Conservation (phyloP, 2,329 filamentous ascomycete genomes). For the Colletotrichum orchidophilum region DNA sequence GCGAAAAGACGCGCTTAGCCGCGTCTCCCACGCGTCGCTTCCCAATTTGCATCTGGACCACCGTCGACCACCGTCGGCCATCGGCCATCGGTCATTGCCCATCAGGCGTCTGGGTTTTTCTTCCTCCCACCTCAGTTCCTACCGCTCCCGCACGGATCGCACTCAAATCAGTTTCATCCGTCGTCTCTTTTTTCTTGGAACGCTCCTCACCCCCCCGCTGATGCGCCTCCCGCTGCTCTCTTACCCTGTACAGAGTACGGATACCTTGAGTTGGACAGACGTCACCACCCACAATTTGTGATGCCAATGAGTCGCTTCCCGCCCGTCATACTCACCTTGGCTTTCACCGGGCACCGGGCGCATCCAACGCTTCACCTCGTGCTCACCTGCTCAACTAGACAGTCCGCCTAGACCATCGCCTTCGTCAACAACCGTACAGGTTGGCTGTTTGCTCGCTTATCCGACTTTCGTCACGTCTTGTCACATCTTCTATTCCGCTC, state of each 20-base stretch:
- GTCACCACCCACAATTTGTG: constrained; percentile 27
- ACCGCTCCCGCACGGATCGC: constrained; percentile 17
- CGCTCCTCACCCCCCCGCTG: not conserved
- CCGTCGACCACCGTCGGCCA: too few relatives aligned
- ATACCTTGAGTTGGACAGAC: not conserved
- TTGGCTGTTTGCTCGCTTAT: not conserved
- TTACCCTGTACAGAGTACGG: too few relatives aligned
- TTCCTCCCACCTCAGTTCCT: not conserved
- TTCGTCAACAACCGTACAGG: not conserved
- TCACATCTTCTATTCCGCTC: too few relatives aligned
- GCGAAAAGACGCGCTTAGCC: not conserved
- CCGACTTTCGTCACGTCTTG: not conserved
- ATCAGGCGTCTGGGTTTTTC: not conserved
- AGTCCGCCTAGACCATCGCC: not conserved
- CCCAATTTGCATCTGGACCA: constrained; percentile 6
- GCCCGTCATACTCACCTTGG: constrained; percentile 19
- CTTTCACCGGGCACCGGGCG: constrained; percentile 3
- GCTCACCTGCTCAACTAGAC: constrained; percentile 3
- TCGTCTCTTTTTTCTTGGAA: not conserved
- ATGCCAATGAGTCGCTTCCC: constrained; percentile 25
- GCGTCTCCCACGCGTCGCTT: constrained; percentile 22
- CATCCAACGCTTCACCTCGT: not conserved
- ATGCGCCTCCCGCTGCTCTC: not conserved
- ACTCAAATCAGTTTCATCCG: constrained; percentile 9
- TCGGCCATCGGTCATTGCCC: too few relatives aligned